Conservation (phyloP, 768 basidiomycete genomes). For the Leccinellum luteum region DNA sequence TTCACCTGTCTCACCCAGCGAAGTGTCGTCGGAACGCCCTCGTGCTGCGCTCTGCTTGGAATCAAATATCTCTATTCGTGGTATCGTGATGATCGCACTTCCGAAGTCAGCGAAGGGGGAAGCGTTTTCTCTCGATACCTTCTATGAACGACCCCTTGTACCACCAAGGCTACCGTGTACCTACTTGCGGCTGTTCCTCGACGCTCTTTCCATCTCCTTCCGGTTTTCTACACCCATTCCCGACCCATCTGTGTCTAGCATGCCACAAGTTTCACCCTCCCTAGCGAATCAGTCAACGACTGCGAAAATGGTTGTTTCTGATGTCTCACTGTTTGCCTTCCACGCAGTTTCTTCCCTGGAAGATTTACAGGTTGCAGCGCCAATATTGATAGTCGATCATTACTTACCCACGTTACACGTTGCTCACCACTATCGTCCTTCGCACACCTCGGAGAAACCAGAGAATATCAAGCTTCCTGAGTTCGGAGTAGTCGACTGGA, state of each 20-base stretch:
- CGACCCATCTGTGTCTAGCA: conserved; percentile 1
- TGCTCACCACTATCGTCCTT: conserved; percentile 41
- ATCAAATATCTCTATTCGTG: conserved; percentile 36
- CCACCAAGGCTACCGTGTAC: conserved; percentile 49
- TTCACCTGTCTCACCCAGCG: conserved; percentile 12
- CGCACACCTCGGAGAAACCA: conserved; percentile 21
- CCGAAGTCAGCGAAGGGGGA: conserved; percentile 24
- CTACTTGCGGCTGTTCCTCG: conserved; percentile 55
- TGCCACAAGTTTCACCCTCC: conserved; percentile 1
- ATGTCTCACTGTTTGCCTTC: conserved; percentile 60
- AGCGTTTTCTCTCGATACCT: conserved; percentile 30
- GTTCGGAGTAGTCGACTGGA: conserved; percentile 67
- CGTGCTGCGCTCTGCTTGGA: conserved; percentile 33
- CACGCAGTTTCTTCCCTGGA: conserved; percentile 21
- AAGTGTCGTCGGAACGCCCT: conserved; percentile 13
- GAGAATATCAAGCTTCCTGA: conserved; percentile 41
- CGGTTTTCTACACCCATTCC: conserved; percentile 6
- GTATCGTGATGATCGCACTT: conserved; percentile 49
- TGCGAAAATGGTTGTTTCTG: conserved; percentile 32
- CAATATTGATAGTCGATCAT: conserved; percentile 75
- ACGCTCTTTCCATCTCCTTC: conserved; percentile 29
- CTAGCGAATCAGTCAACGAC: conserved; percentile 4
- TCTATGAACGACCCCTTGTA: conserved; percentile 58
- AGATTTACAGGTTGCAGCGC: conserved; percentile 43
- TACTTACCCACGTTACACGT: conserved; percentile 59